Evolutionary conservation across 768 basidiomycete species (phyloP), one percentile per base, ranked within the genome.

Genomic region (Ephemerocybe angulata): DNA sequence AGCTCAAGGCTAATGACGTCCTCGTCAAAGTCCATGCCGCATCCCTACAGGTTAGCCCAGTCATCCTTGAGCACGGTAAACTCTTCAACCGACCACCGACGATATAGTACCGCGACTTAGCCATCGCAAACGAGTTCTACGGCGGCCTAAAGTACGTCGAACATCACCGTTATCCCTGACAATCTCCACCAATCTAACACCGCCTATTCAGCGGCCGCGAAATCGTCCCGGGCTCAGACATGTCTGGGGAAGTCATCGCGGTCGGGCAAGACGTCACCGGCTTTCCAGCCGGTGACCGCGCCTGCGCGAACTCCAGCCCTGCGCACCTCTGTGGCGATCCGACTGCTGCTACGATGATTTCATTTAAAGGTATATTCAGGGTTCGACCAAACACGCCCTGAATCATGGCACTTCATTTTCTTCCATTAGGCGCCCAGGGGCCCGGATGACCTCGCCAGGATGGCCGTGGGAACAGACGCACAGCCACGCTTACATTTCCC

Each of bases 211-310:
- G n/a, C n/a, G n/a, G n/a, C n/a, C n/a, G 63, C 0, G 56, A 60
- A 1, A 59, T 72, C 1, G 69, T 76, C 12, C 72, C 72, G 31
- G 70, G 69, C 58, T 74, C 84, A 1, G 83, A 86, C 59, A 74
- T 77, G 66, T 79, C 83, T 17, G 83, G 84, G 11, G 82, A 84
- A 60, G 69, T 86, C 46, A 65, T 83, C 30, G 72, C 78, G 1
- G 61, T 82, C 10, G 76, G 76, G 3, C 65, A 65, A 15, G 74
- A 70, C 13, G 76, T 76, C 17, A 77, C 66, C 25, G 68, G 62
- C 6, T 85, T 80, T 81, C 76, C 74, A 59, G 61, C 67, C 4
- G 81, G 83, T n/a, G 82, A 84, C 55, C 78, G 80, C 22, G 80
- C 85, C 53, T 78, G 70, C 56, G 74, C 82, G 8, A 85, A 82